Evolutionary conservation across 352 stramenopile genomes (phyloP), one percentile per base, ranked within the genome.

Genomic region (Globisporangium nunn): DNA sequence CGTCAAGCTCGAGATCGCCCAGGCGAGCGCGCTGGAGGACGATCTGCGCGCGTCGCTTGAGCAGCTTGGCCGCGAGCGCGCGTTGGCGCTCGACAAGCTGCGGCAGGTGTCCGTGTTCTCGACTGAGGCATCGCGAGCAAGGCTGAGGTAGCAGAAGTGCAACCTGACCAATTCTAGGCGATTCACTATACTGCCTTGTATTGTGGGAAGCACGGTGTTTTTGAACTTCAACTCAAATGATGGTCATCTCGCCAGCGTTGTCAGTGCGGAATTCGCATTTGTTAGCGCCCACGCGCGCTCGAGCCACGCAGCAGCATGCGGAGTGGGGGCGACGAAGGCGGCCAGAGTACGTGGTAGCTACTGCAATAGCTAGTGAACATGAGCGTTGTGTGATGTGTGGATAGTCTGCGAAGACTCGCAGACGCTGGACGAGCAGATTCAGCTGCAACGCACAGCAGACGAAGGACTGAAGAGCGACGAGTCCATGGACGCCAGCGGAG

Each of bases 1-100:
- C 50, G 50, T 86, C 58, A 89, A 89, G 66, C 67, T 89, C 44
- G 73, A 84, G 50, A 75, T 89, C 46, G 77, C 76, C 0, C 75
- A 86, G 57, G 68, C 76, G 35, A 77, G 73, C 41, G 66, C 75
- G 30, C 66, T 85, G 29, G 79, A 90, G 53, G 79, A 88, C 64
- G 78, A 87, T 48, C 55, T 90, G 35, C 68, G 74, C 49, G 72
- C 70, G 5, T 81, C 71, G 48, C 61, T 88, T 17, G 70, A 73
- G 50, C 78, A 88, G 33, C 45, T 87, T 23, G 67, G 62, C 40
- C 62, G 54, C 37, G 75, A 82, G 56, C 67, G 74, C 17, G 59
- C 67, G 39, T 70, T 62, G 44, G 81, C 74, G 11, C 64, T 80
- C 45, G 70, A 74, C n/a, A 72, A 84, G 39, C 49, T 88, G 44